Evolutionary conservation across 1,284 basidiomycete species (phyloP).

Genomic region (Trametes pubescens): DNA sequence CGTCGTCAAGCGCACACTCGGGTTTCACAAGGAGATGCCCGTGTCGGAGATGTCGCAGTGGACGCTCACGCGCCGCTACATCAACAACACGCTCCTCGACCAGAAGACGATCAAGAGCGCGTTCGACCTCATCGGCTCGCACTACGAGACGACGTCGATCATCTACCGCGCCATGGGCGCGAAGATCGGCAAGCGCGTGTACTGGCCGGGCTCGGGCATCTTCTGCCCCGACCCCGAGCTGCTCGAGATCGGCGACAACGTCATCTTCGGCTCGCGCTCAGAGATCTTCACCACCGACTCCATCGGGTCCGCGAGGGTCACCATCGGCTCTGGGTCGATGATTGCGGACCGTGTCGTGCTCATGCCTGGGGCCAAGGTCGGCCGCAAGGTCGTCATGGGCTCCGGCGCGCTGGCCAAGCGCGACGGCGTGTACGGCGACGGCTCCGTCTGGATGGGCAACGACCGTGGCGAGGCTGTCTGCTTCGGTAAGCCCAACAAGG

Average conservation of each 20-base stretch:
- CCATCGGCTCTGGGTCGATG: constrained; percentile 53
- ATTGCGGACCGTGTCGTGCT: constrained; percentile 56
- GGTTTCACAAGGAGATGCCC: constrained; percentile 45
- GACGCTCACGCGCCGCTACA: constrained; percentile 46
- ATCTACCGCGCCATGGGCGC: constrained; percentile 53
- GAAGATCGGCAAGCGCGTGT: constrained; percentile 53
- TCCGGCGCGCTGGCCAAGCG: constrained; percentile 52
- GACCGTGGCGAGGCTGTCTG: constrained; percentile 49
- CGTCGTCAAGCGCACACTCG: constrained; percentile 49
- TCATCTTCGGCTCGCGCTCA: constrained; percentile 54
- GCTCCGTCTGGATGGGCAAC: constrained; percentile 57
- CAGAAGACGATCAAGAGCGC: constrained; percentile 44
- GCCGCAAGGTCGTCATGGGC: constrained; percentile 51
- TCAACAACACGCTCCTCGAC: constrained; percentile 47
- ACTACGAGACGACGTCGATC: constrained; percentile 52
- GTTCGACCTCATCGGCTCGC: constrained; percentile 51
- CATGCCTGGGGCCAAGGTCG: constrained; percentile 50
- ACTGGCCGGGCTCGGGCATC: constrained; percentile 55
- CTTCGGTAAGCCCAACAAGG: constrained; percentile 38
- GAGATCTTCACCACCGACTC: constrained; percentile 53
- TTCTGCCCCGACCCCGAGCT: constrained; percentile 54
- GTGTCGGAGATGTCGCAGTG: constrained; percentile 43
- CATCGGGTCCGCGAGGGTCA: constrained; percentile 48
- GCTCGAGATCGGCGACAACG: constrained; percentile 54
- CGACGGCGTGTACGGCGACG: constrained; percentile 48